A percentile compares a stretch with the other conserved stretches of the same genome.
These are phyloP conservation scores for Cyclotella baltica DNA, from an alignment of 108 stramenopile species.

Conservation along the genomic window DNA sequence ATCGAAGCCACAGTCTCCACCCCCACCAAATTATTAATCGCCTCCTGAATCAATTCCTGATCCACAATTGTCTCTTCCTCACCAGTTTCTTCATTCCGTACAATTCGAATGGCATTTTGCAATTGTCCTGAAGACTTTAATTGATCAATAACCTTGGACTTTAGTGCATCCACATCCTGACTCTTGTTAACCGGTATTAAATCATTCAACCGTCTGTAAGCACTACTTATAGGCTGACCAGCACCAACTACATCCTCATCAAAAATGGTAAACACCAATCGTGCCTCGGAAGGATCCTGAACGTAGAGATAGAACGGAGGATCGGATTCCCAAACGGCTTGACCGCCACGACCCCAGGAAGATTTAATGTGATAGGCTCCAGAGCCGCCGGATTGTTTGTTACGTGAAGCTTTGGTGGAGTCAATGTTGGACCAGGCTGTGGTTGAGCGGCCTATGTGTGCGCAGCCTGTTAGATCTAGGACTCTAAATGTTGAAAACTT, in stretches of 20 bases:
- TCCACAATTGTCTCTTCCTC: conserved; percentile 48
- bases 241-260: conserved; percentile 81
- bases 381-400: conserved; percentile 53
- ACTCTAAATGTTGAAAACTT: conserved; percentile 44
- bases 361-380: conserved; percentile 78
- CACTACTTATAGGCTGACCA: conserved; percentile 65
- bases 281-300: conserved; percentile 70
- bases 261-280: conserved; percentile 75
- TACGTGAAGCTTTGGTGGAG: conserved; percentile 56
- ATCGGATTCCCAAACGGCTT: conserved; percentile 77
- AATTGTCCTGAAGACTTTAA: conserved; percentile 38
- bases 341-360: conserved; percentile 69
- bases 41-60: conserved; percentile 53
- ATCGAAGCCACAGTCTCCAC: conserved; percentile 41
- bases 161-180: conserved; percentile 53
- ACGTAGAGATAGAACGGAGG: conserved; percentile 85
- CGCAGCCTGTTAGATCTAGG: conserved; percentile 73
- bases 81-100: conserved; percentile 46
- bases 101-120: conserved; percentile 28
- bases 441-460: conserved; percentile 73
- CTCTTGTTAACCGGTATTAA: conserved; percentile 53
- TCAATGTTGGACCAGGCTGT: conserved; percentile 86
- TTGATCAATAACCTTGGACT: conserved; percentile 56
- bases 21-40: conserved; percentile 65
- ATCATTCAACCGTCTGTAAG: conserved; percentile 57